Evolutionary conservation across 2,329 filamentous ascomycete genomes (phyloP).

Genomic region (Cytospora mali): DNA sequence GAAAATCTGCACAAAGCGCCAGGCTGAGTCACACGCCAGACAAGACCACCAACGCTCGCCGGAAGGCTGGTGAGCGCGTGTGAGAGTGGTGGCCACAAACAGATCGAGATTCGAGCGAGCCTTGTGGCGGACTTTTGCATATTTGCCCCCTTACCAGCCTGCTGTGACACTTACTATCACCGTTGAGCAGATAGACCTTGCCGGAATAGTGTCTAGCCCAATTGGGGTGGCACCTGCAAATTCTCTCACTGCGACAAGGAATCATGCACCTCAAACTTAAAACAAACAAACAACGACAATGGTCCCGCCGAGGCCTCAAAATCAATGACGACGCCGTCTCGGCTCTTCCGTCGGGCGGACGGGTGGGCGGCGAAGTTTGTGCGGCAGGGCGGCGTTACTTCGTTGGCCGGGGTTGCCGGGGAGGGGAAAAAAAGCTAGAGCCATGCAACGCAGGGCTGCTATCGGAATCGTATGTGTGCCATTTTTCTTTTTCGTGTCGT

Average conservation of each 20-base stretch:
- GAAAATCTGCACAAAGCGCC: constrained; percentile 10
- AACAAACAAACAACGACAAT: too few species aligned
- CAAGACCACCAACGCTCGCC: background rate
- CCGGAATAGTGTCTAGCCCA: too few species aligned
- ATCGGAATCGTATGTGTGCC: background rate
- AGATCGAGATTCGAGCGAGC: background rate
- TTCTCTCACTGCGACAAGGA: background rate
- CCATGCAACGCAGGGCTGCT: background rate
- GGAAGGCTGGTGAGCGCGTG: background rate
- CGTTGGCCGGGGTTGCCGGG: background rate
- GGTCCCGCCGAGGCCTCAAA: constrained; percentile 2
- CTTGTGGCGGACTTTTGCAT: constrained; percentile 7
- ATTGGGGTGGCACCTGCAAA: too few species aligned
- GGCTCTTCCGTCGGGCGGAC: background rate
- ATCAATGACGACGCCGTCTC: constrained; percentile 5
- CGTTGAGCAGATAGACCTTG: too few species aligned
- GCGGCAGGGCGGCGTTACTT: too few species aligned
- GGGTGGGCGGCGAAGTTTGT: constrained; percentile 1
- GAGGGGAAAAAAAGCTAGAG: background rate
- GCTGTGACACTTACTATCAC: too few species aligned
- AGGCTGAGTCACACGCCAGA: constrained; percentile 18
- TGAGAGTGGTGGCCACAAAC: too few species aligned
- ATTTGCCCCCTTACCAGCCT: background rate
- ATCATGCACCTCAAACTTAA: constrained; percentile 2
- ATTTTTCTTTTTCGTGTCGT: too few species aligned